Conservation (phyloP, 2,329 filamentous ascomycete genomes). For the Tolypocladium endophyticum region DNA sequence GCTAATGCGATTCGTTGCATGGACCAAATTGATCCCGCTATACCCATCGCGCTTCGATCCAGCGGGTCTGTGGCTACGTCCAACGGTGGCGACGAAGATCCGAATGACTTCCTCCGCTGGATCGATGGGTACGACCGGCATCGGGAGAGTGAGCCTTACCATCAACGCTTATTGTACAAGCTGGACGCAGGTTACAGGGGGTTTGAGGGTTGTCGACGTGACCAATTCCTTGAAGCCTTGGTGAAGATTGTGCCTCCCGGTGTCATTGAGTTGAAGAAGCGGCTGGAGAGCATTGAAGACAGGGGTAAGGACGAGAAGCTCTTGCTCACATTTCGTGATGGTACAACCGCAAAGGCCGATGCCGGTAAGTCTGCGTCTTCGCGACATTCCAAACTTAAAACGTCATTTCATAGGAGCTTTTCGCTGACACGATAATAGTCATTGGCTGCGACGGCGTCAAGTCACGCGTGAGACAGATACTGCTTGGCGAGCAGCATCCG, state of each 20-base stretch:
- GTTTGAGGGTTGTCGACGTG: slow-evolving; percentile 18
- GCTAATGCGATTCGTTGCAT: slow-evolving; percentile 29
- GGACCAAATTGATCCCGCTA: slow-evolving; percentile 22
- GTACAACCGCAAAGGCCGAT: slow-evolving; percentile 21
- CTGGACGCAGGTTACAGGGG: slow-evolving; percentile 15
- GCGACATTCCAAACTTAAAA: neutral
- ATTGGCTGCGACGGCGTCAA: slow-evolving; percentile 59
- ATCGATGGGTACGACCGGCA: slow-evolving; percentile 4
- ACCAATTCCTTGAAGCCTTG: slow-evolving; percentile 28
- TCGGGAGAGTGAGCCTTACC: neutral
- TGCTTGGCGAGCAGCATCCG: slow-evolving; percentile 32
- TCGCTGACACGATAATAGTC: slow-evolving; percentile 12
- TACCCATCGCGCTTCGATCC: slow-evolving; percentile 22
- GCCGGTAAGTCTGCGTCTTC: neutral
- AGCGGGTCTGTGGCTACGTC: neutral
- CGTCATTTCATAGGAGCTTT: neutral
- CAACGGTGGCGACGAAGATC: slow-evolving; percentile 4
- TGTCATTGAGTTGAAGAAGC: slow-evolving; percentile 22
- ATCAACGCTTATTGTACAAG: slow-evolving; percentile 1
- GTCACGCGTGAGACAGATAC: slow-evolving; percentile 35
- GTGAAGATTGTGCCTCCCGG: slow-evolving; percentile 24
- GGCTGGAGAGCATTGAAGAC: slow-evolving; percentile 18
- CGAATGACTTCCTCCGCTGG: slow-evolving; percentile 11
- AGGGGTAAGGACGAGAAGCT: slow-evolving; percentile 10
- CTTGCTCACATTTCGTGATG: slow-evolving; percentile 26